Evolutionary conservation across 108 stramenopile species (phyloP), one percentile per base, ranked within the genome.

Genomic region (Parietichytrium sp.): DNA sequence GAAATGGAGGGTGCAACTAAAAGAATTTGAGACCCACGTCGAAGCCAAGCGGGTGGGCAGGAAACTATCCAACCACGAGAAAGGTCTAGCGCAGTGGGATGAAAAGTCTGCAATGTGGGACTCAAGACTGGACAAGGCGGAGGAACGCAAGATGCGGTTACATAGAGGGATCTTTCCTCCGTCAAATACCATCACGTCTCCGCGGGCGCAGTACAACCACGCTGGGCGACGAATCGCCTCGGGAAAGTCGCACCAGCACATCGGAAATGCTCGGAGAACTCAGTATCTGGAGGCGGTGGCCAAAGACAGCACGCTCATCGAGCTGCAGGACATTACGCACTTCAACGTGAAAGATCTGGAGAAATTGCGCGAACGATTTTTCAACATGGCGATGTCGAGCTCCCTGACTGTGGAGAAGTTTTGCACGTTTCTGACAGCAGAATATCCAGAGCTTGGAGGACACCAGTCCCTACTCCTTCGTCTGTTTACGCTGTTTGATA

Each of bases 381-480:
- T 45, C 20, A 42, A 72, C 6, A 42, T 45, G 42, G 61, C 61
- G 33, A 45, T 23, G n/a, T 33, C 61, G 12, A 72, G 61, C 42
- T 33, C 61, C 23, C 61, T 72, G 15, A 25, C 61, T 6, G 61
- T 72, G 61, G 61, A 72, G 33, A 10, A n/a, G 10, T 72, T 72
- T 72, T 72, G 61, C 42, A 42, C 61, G 1, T 72, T 72, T 27
- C 25, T 72, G 16, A 72, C 61, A 2, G n/a, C 23, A n/a, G 61
- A 72, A 72, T 72, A 72, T 38, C 61, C 61, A 1, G 38, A 72
- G 42, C 42, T 72, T 16, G 61, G 45, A 25, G 61, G 61, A 6
- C 61, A 72, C 20, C 61, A 72, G 61, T 33, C 61, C 42, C 61
- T 72, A 6, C 20, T 72, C 38, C 42, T 72, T n/a, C 61, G 61